Percentiles rank a stretch among this genome's conserved stretches.
Conservation (phyloP, 345 rosid species). For the Rhodamnia argentea region DNA sequence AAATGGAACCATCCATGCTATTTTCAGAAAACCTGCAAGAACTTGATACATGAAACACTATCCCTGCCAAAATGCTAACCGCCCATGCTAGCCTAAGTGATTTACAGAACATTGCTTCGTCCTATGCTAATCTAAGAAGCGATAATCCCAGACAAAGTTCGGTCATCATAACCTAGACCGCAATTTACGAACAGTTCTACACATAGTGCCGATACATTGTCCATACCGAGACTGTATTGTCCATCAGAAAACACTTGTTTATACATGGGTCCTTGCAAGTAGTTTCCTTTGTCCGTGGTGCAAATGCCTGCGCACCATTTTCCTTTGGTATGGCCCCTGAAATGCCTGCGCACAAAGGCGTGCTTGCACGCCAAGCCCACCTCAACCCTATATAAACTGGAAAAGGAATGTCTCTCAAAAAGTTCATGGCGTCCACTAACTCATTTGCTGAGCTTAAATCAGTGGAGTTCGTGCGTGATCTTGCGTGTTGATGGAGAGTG, state of each 20-base stretch:
- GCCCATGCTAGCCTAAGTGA: conserved; percentile 10
- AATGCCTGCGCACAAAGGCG: background rate
- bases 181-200: background rate
- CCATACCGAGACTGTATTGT: background rate
- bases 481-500: background rate
- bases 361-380: background rate
- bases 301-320: background rate
- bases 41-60: background rate
- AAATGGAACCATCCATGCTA: background rate
- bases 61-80: background rate
- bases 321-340: background rate
- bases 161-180: background rate
- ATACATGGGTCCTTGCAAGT: background rate
- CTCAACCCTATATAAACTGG: background rate
- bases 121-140: background rate
- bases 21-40: background rate
- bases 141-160: background rate
- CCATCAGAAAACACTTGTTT: background rate
- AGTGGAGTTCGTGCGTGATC: background rate
- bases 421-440: conserved; percentile 14
- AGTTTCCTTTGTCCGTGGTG: background rate
- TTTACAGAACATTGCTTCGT: background rate
- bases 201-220: background rate
- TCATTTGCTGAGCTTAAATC: background rate
- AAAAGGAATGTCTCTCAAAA: background rate